These are phyloP conservation scores for Quercus robur DNA, from an alignment of 306 rosid species.

Conservation along the genomic window DNA sequence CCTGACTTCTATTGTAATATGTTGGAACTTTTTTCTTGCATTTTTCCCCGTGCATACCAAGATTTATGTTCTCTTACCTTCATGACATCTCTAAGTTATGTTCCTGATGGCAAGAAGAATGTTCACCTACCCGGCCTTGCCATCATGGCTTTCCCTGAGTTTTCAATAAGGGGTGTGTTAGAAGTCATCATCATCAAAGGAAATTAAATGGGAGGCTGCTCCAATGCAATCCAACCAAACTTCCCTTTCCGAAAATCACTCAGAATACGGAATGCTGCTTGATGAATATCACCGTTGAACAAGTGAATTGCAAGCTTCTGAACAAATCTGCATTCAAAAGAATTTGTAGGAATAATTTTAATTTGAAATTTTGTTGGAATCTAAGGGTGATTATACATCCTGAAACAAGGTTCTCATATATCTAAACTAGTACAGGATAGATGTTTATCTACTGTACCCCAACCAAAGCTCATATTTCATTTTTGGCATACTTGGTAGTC, in stretches of 20 bases:
- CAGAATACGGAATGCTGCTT: slow-evolving; percentile 75
- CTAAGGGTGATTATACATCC: background rate
- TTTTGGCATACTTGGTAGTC: background rate
- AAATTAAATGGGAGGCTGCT: slow-evolving; percentile 76
- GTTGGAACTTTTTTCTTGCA: background rate
- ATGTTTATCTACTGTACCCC: background rate
- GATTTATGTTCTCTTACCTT: slow-evolving; percentile 1
- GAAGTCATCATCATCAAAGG: background rate
- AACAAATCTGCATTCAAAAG: slow-evolving; percentile 50
- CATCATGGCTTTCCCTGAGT: too few relatives aligned
- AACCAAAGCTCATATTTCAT: background rate
- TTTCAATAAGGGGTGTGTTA: background rate
- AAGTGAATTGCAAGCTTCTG: slow-evolving; percentile 71
- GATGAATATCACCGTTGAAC: slow-evolving; percentile 75
- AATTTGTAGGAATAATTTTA: background rate
- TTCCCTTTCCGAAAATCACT: slow-evolving; percentile 87
- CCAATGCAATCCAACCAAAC: slow-evolving; percentile 86
- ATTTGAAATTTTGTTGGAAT: background rate
- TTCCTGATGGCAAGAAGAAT: too few relatives aligned
- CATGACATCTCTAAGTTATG: background rate
- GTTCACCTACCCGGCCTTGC: too few relatives aligned
- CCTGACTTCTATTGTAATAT: background rate
- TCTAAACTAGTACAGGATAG: background rate
- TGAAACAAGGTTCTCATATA: background rate
- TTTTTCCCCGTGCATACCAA: background rate